A percentile compares a stretch with the other conserved stretches of the same genome.
These are phyloP conservation scores for Mesembryanthemum crystallinum DNA, from an alignment of 148 eudicot species.

Conservation along the genomic window DNA sequence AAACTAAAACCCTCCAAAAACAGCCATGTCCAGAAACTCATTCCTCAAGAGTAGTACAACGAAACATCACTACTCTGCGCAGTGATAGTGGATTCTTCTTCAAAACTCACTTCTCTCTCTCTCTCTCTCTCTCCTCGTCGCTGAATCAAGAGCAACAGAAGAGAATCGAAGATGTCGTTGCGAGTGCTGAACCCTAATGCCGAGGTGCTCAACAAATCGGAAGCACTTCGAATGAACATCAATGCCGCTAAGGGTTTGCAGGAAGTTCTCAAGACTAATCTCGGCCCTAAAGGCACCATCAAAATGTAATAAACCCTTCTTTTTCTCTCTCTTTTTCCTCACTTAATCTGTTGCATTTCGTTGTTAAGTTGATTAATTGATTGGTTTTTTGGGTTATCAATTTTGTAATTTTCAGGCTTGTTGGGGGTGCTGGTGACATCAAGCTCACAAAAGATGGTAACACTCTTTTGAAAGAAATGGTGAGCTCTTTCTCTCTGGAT, in stretches of 20 bases:
- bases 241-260: conserved; percentile 93
- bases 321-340: background rate
- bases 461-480: conserved; percentile 91
- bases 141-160: background rate
- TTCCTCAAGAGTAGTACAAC: background rate
- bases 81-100: no score
- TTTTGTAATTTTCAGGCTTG: conserved; percentile 53
- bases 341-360: background rate
- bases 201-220: conserved; percentile 93
- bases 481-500: conserved; percentile 21
- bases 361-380: background rate
- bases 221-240: conserved; percentile 94
- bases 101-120: conserved; percentile 13
- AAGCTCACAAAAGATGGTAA: conserved; percentile 96
- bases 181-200: conserved; percentile 84
- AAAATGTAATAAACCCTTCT: conserved; percentile 46
- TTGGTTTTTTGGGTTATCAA: background rate
- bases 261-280: conserved; percentile 89
- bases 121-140: background rate
- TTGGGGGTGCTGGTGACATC: conserved; percentile 94
- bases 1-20: conserved; percentile 11
- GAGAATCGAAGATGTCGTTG: conserved; percentile 56
- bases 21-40: background rate
- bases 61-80: background rate
- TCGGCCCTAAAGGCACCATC: conserved; percentile 98